phyloP scores from a whole-genome alignment of 257 asterid species.

The Lavandula angustifolia region DNA sequence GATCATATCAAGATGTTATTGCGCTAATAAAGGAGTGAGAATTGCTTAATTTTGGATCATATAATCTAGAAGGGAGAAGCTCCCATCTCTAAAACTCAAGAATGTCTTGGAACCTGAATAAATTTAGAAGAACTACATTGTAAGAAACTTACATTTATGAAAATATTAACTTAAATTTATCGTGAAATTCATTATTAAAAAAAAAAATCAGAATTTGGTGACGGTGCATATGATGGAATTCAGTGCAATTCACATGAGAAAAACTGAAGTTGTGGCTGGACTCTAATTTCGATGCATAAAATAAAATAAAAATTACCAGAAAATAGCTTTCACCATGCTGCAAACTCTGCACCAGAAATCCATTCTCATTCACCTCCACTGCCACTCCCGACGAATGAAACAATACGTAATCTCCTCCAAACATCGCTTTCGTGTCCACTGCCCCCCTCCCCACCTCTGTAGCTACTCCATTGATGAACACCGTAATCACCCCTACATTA shows the following conservation, averaged over 20 bases:
- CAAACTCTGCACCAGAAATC: conserved; percentile 56
- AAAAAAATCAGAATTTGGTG: not conserved
- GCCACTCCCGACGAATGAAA: conserved; percentile 70
- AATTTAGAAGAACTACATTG: not conserved
- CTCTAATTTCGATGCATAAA: not conserved
- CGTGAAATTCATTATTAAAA: too few relatives aligned
- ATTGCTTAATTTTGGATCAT: conserved; percentile 15
- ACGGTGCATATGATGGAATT: not conserved
- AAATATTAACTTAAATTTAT: too few relatives aligned
- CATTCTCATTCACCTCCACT: conserved; percentile 56
- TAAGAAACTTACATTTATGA: too few relatives aligned
- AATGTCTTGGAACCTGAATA: conserved; percentile 53
- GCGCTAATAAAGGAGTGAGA: conserved; percentile 4
- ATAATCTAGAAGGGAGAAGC: conserved; percentile 19
- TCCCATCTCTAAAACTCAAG: conserved; percentile 33
- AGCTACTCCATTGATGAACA: conserved; percentile 72
- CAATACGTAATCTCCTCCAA: conserved; percentile 52
- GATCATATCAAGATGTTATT: conserved; percentile 25
- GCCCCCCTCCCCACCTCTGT: conserved; percentile 63
- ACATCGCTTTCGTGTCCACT: conserved; percentile 55
- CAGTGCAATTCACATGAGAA: not conserved
- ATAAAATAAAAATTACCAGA: conserved; percentile 48
- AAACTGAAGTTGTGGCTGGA: not conserved
- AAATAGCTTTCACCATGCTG: conserved; percentile 80
- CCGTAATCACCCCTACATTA: conserved; percentile 51